Evolutionary conservation across 768 basidiomycete species (phyloP).

Genomic region (Lactarius quietus): DNA sequence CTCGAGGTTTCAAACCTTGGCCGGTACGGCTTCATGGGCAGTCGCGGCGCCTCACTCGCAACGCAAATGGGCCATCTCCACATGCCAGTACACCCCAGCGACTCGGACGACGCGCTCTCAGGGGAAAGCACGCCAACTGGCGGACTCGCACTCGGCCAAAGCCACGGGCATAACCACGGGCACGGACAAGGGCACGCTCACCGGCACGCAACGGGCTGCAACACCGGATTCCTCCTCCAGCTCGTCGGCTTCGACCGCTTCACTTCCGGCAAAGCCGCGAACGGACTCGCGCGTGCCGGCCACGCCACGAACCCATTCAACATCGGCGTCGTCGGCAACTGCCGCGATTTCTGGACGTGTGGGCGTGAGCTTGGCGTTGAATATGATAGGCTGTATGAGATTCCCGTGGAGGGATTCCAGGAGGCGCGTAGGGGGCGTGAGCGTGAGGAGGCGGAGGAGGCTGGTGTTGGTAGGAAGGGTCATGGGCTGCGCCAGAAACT

Average conservation of each 20-base stretch:
- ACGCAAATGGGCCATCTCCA: slow-evolving; percentile 82
- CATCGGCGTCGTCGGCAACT: slow-evolving; percentile 70
- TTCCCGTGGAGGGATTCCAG: slow-evolving; percentile 79
- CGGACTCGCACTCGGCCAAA: slow-evolving; percentile 32
- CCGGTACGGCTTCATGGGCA: slow-evolving; percentile 96
- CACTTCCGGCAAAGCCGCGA: slow-evolving; percentile 84
- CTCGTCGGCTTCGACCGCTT: slow-evolving; percentile 92
- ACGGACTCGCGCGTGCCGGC: slow-evolving; percentile 74
- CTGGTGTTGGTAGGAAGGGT: slow-evolving; percentile 37
- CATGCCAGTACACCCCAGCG: slow-evolving; percentile 34
- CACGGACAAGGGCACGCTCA: too few species aligned
- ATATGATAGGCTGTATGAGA: slow-evolving; percentile 86
- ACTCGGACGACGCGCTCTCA: slow-evolving; percentile 43
- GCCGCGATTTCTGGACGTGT: slow-evolving; percentile 91
- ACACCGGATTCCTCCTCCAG: slow-evolving; percentile 76
- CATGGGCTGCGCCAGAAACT: slow-evolving; percentile 43
- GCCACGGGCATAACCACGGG: slow-evolving; percentile 46
- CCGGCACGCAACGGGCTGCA: slow-evolving; percentile 37
- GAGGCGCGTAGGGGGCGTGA: slow-evolving; percentile 64
- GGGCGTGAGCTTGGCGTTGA: slow-evolving; percentile 85
- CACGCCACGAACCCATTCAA: slow-evolving; percentile 91
- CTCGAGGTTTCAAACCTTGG: slow-evolving; percentile 94
- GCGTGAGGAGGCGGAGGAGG: slow-evolving; percentile 55
- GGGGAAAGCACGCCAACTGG: slow-evolving; percentile 34
- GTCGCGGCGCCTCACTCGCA: slow-evolving; percentile 65